phyloP scores from a whole-genome alignment of 768 basidiomycete genomes.

The Suillus brevipes region DNA sequence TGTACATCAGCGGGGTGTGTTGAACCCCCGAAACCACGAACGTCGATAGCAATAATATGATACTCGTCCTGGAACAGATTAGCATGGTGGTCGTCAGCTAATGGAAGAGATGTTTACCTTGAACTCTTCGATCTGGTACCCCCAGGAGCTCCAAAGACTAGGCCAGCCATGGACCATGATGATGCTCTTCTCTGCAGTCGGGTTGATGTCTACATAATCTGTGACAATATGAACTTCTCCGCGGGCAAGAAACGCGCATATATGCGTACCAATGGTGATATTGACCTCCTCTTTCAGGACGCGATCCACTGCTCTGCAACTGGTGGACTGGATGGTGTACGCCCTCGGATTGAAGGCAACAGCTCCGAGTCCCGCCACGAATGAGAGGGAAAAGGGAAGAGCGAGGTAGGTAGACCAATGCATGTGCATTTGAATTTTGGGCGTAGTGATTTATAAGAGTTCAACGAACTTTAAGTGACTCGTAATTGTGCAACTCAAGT shows the following conservation, averaged over 20 bases:
- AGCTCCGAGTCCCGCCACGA: background rate
- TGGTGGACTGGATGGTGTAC: constrained; percentile 30
- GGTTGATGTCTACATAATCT: constrained; percentile 48
- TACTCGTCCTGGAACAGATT: constrained; percentile 49
- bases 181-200: constrained; percentile 48
- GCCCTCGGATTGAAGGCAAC: constrained; percentile 38
- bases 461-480: background rate
- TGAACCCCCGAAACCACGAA: constrained; percentile 72
- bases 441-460: background rate
- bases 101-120: constrained; percentile 37
- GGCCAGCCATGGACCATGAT: constrained; percentile 86
- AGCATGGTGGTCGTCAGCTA: background rate
- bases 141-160: constrained; percentile 74
- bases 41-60: constrained; percentile 61
- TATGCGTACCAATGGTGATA: constrained; percentile 48
- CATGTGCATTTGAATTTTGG: background rate
- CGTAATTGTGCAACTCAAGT: no score
- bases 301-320: constrained; percentile 43
- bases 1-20: constrained; percentile 63
- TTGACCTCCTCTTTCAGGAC: constrained; percentile 32
- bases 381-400: background rate
- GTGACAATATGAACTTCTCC: background rate
- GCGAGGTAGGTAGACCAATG: background rate
- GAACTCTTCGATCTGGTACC: constrained; percentile 67
- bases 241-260: background rate